Evolutionary conservation across 2,329 filamentous ascomycete genomes (phyloP).

Genomic region (Cyclaneusma minus): DNA sequence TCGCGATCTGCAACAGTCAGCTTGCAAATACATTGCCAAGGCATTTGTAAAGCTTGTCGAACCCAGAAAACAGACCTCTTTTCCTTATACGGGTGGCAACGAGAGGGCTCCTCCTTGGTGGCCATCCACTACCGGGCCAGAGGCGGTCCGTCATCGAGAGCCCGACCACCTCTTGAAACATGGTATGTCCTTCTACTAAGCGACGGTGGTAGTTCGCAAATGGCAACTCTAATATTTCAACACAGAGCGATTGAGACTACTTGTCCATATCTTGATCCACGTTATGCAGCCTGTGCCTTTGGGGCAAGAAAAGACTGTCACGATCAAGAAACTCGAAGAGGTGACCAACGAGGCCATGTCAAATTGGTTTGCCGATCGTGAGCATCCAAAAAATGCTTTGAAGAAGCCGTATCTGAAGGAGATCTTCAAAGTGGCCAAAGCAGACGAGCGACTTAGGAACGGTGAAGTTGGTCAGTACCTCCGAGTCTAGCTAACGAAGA

Average conservation of each 20-base stretch:
- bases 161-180: conserved; percentile 58
- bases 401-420: conserved; percentile 42
- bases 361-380: conserved; percentile 40
- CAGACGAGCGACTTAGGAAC: conserved; percentile 38
- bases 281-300: conserved; percentile 30
- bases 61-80: conserved; percentile 61
- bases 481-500: not conserved
- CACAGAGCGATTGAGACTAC: conserved; percentile 40
- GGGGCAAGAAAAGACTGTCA: conserved; percentile 30
- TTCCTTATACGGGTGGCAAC: conserved; percentile 54
- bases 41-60: conserved; percentile 63
- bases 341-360: conserved; percentile 41
- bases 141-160: conserved; percentile 50
- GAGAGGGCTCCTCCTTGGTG: conserved; percentile 51
- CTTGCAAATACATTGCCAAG: conserved; percentile 59
- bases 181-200: conserved; percentile 28
- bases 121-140: conserved; percentile 38
- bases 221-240: conserved; percentile 2
- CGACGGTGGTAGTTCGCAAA: conserved; percentile 1
- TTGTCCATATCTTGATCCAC: conserved; percentile 46
- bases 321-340: conserved; percentile 39
- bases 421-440: conserved; percentile 43
- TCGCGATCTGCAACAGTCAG: conserved; percentile 51
- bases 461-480: conserved; percentile 42
- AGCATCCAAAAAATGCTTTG: conserved; percentile 32